Evolutionary conservation across 1,284 basidiomycete genomes (phyloP).

Genomic region (Cutaneotrichosporon spelunceum): DNA sequence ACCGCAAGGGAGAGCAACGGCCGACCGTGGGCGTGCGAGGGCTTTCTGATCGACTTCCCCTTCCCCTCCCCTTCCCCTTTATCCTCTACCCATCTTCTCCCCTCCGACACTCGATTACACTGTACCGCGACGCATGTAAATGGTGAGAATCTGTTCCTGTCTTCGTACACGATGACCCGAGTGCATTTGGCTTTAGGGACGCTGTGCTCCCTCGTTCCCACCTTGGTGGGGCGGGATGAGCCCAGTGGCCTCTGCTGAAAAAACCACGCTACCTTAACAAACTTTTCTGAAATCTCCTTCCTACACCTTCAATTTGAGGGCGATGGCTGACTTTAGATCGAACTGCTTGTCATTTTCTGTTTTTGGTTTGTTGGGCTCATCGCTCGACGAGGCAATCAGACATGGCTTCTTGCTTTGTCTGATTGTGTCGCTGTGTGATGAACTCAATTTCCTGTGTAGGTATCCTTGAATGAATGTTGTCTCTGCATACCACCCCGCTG

Average conservation of each 20-base stretch:
- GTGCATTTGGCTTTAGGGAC: constrained; percentile 53
- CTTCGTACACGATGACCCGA: constrained; percentile 43
- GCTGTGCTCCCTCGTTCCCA: constrained; percentile 12
- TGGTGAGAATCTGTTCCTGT: constrained; percentile 6
- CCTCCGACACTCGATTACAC: constrained; percentile 1
- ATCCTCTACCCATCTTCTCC: constrained; percentile 10
- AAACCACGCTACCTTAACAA: constrained; percentile 51
- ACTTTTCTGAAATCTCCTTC: constrained; percentile 35
- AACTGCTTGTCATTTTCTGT: not conserved
- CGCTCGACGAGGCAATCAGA: not conserved
- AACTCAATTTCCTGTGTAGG: not conserved
- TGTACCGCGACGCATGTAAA: not conserved
- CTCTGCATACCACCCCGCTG: not conserved
- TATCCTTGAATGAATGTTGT: not conserved
- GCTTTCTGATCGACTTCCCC: constrained; percentile 51
- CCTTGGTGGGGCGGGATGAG: constrained; percentile 8
- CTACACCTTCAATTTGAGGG: not conserved
- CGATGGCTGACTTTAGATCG: not conserved
- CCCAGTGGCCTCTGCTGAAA: constrained; percentile 44
- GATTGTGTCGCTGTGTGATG: not conserved
- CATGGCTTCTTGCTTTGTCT: not conserved
- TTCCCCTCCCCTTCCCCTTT: constrained; percentile 4
- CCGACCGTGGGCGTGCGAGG: constrained; percentile 42
- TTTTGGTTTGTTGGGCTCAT: not conserved
- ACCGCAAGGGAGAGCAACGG: constrained; percentile 30